These are phyloP conservation scores for Erucastrum elatum DNA, from an alignment of 345 rosid genomes.

Conservation along the genomic window DNA sequence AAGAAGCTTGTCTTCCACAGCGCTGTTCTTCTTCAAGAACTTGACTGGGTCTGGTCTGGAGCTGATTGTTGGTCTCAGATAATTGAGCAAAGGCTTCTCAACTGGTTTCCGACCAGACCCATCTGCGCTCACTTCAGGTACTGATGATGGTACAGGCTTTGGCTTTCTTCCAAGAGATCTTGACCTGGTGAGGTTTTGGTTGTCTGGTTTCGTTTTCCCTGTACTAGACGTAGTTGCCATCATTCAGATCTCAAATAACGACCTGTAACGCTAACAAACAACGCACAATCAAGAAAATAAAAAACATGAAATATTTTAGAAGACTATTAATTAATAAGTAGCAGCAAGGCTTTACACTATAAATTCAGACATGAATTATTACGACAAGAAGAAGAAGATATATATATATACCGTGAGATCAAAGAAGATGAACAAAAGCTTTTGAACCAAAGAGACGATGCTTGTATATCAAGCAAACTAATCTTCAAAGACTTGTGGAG, in stretches of 20 bases:
- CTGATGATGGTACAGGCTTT: constrained; percentile 20
- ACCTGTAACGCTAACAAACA: constrained; percentile 4
- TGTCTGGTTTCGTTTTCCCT: constrained; percentile 32
- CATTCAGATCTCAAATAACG: constrained; percentile 15
- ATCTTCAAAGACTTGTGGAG: constrained; percentile 26
- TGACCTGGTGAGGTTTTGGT: constrained; percentile 43
- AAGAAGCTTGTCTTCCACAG: constrained; percentile 41
- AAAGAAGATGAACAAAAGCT: constrained; percentile 26
- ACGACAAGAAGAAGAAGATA: background rate
- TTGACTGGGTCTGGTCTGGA: constrained; percentile 49
- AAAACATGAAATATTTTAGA: background rate
- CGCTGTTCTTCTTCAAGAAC: constrained; percentile 40
- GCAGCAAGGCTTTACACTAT: background rate
- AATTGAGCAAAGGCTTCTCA: constrained; percentile 47
- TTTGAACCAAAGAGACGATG: constrained; percentile 21
- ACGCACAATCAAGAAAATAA: background rate
- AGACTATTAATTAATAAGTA: background rate
- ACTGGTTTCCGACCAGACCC: constrained; percentile 34
- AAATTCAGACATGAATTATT: background rate
- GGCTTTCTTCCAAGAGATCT: constrained; percentile 34
- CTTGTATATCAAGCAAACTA: constrained; percentile 38
- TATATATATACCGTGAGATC: constrained; percentile 26
- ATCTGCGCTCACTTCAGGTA: constrained; percentile 20
- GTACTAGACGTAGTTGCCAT: constrained; percentile 47
- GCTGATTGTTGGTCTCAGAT: constrained; percentile 62